These are phyloP conservation scores for Fusarium nodosum DNA, from an alignment of 2,329 filamentous ascomycete genomes.

Conservation along the genomic window DNA sequence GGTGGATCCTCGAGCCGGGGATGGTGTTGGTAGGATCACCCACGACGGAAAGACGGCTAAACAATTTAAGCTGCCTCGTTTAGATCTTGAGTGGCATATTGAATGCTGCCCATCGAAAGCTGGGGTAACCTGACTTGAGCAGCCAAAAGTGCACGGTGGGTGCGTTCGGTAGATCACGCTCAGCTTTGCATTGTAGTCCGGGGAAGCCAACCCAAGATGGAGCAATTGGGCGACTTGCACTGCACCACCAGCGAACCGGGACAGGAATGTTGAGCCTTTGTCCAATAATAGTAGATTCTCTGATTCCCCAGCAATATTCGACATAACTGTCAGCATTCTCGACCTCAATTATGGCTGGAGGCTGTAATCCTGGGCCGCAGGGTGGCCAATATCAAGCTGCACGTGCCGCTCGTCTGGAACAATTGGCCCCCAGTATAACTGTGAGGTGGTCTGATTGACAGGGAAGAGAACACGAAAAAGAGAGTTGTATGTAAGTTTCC, in stretches of 20 bases:
- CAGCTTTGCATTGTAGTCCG: constrained; percentile 9
- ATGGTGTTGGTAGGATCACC: constrained; percentile 42
- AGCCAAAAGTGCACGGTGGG: constrained; percentile 15
- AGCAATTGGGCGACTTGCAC: background rate
- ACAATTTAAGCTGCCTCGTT: constrained; percentile 21
- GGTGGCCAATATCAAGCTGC: constrained; percentile 3
- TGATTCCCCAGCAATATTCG: constrained; percentile 7
- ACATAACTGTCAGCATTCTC: constrained; percentile 1
- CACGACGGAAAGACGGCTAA: constrained; percentile 43
- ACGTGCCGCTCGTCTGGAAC: constrained; percentile 9
- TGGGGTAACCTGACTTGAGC: constrained; percentile 4
- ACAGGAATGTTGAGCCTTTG: background rate
- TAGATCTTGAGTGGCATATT: constrained; percentile 5
- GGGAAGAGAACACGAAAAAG: background rate
- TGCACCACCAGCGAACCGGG: background rate
- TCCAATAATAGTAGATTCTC: constrained; percentile 10
- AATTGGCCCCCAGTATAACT: background rate
- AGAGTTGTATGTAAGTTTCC: background rate
- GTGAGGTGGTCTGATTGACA: constrained; percentile 3
- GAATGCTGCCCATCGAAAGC: constrained; percentile 3
- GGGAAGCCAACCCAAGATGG: constrained; percentile 17
- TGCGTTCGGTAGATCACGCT: constrained; percentile 39
- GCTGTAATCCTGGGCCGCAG: constrained; percentile 19
- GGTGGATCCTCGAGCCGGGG: constrained; percentile 37
- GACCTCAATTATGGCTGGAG: constrained; percentile 17